Evolutionary conservation across 441 rosid species (phyloP), one percentile per base, ranked within the genome.

Genomic region (Capsella rubella): DNA sequence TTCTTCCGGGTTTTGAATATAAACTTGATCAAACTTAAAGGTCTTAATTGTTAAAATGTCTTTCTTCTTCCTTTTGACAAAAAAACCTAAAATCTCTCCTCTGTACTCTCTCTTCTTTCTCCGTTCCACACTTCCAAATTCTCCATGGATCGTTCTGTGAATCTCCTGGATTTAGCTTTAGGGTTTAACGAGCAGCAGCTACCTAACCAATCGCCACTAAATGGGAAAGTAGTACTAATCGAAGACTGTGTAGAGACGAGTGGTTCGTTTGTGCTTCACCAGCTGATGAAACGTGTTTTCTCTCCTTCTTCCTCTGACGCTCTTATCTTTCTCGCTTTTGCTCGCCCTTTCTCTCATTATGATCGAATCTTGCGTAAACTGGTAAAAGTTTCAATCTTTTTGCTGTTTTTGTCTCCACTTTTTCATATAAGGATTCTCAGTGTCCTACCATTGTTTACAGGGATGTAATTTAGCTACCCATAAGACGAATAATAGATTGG

Each of bases 321-420:
- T 25, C 71, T 88, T 76, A 58, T 94, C 78, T 85, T 90, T 78
- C 76, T 94, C 53, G 90, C 93, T 45, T 89, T 92, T 78, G 81
- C 99, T 54, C 83, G 86, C 35, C 83, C 99, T 9, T 85, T 92
- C 80, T 90, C 96, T 72, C 97, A 95, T 75, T 95, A 95, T 76
- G 97, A 92, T 78, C 93, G 99, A 35, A 40, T 95, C 71, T 88
- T 95, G 39, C 95, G 97, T 11, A 95, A 92, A 78, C 92, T 92
- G 47, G 98, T 92, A 87, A 31, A 35, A 2, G 28, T 52, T 74
- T 59, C 13, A 13, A 28, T 47, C 14, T 52, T 8, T 8, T 12
- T 15, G 11, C 42, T 31, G 14, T 21, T 66, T 21, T 56, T 14
- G 6, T 11, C 29, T 59, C 21, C 4, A 4, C n/a, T 8, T 39